A percentile compares a stretch with the other conserved stretches of the same genome.
Evolutionary conservation across 805 yeast genomes (phyloP).

Genomic region (Scheffersomyces spartinae): DNA sequence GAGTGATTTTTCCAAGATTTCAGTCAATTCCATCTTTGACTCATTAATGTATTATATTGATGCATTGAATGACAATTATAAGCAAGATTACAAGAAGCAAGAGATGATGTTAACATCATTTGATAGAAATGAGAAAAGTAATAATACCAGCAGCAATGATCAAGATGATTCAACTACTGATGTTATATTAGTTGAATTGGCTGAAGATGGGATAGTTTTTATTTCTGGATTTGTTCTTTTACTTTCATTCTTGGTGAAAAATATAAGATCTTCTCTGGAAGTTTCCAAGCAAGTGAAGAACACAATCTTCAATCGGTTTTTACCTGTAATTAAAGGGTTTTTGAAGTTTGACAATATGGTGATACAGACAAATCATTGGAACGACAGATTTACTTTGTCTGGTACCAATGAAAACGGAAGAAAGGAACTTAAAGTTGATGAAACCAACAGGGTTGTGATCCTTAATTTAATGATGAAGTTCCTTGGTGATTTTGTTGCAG

Average conservation of each 20-base stretch:
- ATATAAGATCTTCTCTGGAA: conserved; percentile 12
- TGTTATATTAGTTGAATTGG: conserved; percentile 35
- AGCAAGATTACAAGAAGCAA: too few relatives aligned
- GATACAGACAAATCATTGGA: too few relatives aligned
- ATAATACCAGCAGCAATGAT: conserved; percentile 5
- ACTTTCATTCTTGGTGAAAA: conserved; percentile 19
- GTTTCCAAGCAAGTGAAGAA: conserved; percentile 14
- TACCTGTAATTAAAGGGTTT: conserved; percentile 21
- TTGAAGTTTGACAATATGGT: conserved; percentile 30
- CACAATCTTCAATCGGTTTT: conserved; percentile 20
- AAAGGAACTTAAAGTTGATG: conserved; percentile 17
- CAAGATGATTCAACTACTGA: conserved; percentile 18
- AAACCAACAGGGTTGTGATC: conserved; percentile 23
- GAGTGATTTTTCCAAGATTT: conserved; percentile 32
- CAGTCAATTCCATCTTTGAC: conserved; percentile 45
- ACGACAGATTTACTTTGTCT: too few relatives aligned
- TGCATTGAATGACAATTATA: conserved; percentile 29
- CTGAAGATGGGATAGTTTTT: conserved; percentile 70
- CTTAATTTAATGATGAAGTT: conserved; percentile 36
- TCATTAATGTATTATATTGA: conserved; percentile 43
- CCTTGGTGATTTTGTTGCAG: conserved; percentile 39
- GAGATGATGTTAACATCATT: too few relatives aligned
- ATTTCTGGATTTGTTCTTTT: conserved; percentile 65
- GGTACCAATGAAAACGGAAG: conserved; percentile 5
- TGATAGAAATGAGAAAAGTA: conserved; percentile 24